phyloP scores from a whole-genome alignment of 371 early-diverging fungal species.

The Actinomucor elegans region DNA sequence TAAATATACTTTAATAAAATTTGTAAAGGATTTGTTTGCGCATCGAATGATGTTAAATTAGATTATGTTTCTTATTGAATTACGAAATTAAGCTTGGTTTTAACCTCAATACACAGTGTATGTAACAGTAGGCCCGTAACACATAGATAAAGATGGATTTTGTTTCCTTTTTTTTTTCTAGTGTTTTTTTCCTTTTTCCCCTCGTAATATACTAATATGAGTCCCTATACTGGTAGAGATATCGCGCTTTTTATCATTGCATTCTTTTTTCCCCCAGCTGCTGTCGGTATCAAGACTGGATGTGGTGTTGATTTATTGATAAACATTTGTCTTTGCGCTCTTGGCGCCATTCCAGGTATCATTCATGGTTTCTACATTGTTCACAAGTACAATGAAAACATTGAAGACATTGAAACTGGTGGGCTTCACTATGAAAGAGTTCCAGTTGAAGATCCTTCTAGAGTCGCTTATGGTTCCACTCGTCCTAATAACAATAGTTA shows the following conservation, averaged over 20 bases:
- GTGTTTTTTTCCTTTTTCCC: slow-evolving; percentile 3
- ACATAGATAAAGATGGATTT: too few relatives aligned
- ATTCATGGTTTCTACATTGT: slow-evolving; percentile 54
- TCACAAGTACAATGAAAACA: slow-evolving; percentile 47
- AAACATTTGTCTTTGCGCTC: slow-evolving; percentile 61
- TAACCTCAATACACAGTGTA: too few relatives aligned
- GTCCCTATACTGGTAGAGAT: slow-evolving; percentile 51
- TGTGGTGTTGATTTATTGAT: slow-evolving; percentile 68
- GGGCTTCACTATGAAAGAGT: slow-evolving; percentile 42
- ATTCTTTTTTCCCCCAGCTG: slow-evolving; percentile 74
- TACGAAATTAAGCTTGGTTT: too few relatives aligned
- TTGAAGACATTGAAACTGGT: slow-evolving; percentile 48
- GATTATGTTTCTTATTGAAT: too few relatives aligned
- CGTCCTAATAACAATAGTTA: neutral
- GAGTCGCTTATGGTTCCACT: slow-evolving; percentile 23
- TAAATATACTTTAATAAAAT: too few relatives aligned
- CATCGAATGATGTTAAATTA: too few relatives aligned
- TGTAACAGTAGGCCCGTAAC: too few relatives aligned
- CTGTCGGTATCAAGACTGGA: slow-evolving; percentile 63
- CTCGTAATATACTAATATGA: slow-evolving; percentile 14
- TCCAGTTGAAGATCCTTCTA: slow-evolving; percentile 34
- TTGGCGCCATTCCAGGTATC: slow-evolving; percentile 60
- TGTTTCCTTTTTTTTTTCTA: neutral
- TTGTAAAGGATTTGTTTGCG: too few relatives aligned
- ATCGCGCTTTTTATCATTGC: slow-evolving; percentile 61